These are phyloP conservation scores for Neurospora sp. DNA, from an alignment of 2,329 filamentous ascomycete genomes.

Conservation along the genomic window DNA sequence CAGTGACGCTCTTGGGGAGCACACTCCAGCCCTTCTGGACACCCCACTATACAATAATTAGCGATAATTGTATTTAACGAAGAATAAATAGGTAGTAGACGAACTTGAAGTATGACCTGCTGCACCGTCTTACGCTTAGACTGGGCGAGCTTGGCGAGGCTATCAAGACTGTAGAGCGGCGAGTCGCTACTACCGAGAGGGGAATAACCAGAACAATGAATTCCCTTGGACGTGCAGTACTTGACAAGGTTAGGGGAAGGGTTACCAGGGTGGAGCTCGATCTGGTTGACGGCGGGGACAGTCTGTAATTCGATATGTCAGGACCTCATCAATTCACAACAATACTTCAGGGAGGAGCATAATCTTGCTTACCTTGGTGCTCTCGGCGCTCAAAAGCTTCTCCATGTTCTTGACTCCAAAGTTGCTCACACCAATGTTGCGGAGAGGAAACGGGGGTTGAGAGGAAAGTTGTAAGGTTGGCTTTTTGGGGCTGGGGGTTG, in stretches of 20 bases:
- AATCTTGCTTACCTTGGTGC: slow-evolving; percentile 41
- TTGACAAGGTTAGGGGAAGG: slow-evolving; percentile 70
- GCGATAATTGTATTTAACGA: too few species aligned
- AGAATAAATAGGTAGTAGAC: too few species aligned
- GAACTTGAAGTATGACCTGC: slow-evolving; percentile 41
- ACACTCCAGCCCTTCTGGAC: slow-evolving; percentile 73
- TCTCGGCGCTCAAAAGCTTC: slow-evolving; percentile 59
- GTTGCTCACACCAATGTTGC: slow-evolving; percentile 81
- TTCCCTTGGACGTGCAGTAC: slow-evolving; percentile 63
- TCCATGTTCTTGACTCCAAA: slow-evolving; percentile 75
- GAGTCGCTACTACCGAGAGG: slow-evolving; percentile 64
- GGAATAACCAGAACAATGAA: slow-evolving; percentile 67
- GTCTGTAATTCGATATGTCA: slow-evolving; percentile 25
- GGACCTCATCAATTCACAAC: not conserved
- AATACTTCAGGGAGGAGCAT: not conserved
- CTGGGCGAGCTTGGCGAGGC: slow-evolving; percentile 52
- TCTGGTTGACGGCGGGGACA: slow-evolving; percentile 65
- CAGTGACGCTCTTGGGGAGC: slow-evolving; percentile 75
- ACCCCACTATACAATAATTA: slow-evolving; percentile 34
- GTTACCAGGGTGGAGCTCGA: slow-evolving; percentile 73
- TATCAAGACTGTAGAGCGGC: slow-evolving; percentile 49
- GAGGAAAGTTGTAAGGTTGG: too few species aligned
- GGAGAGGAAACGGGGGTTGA: too few species aligned
- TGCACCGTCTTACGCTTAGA: slow-evolving; percentile 59
- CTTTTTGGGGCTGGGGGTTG: too few species aligned